A percentile compares a stretch with the other conserved stretches of the same genome.
phyloP scores from a whole-genome alignment of 306 rosid genomes.

The Malus asiatica region DNA sequence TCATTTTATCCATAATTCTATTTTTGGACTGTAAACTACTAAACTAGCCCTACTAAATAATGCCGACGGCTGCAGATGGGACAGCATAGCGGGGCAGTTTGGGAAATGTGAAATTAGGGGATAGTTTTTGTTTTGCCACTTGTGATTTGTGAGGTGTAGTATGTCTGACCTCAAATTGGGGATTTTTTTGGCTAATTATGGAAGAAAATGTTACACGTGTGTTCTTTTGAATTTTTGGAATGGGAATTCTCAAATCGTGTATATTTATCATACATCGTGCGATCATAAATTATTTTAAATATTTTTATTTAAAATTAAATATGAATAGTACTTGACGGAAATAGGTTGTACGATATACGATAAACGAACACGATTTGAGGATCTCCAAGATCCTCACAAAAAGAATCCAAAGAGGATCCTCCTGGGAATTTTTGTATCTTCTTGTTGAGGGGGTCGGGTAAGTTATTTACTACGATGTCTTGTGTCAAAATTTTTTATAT shows the following conservation, averaged over 20 bases:
- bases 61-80: neutral
- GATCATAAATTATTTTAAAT: no score
- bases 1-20: neutral
- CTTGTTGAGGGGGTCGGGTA: no score
- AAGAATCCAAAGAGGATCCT: no score
- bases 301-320: no score
- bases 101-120: neutral
- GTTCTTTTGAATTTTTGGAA: neutral
- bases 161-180: neutral
- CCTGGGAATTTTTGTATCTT: neutral
- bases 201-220: conserved; percentile 28
- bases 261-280: no score
- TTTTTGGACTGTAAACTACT: neutral
- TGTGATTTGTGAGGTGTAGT: neutral
- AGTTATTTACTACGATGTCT: no score
- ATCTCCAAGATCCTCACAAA: no score
- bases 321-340: no score
- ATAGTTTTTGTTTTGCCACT: neutral
- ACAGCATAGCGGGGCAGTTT: neutral
- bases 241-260: no score
- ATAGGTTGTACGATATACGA: no score
- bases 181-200: conserved; percentile 9
- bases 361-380: no score
- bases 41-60: neutral
- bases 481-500: no score